These are phyloP conservation scores for Prunus davidiana DNA, from an alignment of 306 rosid genomes.

Conservation along the genomic window DNA sequence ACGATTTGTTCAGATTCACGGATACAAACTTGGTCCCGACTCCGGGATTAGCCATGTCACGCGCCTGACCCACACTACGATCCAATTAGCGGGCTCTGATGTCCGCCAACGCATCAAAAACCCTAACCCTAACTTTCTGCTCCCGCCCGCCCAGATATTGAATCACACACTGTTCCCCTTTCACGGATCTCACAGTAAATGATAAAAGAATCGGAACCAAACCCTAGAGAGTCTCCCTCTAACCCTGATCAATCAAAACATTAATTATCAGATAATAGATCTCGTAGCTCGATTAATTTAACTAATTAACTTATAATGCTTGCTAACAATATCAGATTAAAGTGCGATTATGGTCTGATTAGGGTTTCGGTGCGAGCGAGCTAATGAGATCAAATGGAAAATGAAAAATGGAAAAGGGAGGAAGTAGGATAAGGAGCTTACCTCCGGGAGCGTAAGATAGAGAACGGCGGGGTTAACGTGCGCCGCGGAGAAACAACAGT, in stretches of 20 bases:
- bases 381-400: neutral
- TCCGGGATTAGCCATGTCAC: constrained; percentile 89
- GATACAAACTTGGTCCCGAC: constrained; percentile 76
- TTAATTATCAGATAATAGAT: constrained; percentile 14
- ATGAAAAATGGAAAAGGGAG: neutral
- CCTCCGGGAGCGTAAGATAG: constrained; percentile 36
- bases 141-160: constrained; percentile 14
- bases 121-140: constrained; percentile 39
- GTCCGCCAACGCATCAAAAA: constrained; percentile 70
- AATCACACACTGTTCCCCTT: constrained; percentile 15
- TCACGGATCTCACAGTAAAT: constrained; percentile 27
- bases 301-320: neutral
- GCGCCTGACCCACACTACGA: constrained; percentile 31
- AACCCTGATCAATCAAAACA: constrained; percentile 33
- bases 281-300: neutral
- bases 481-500: constrained; percentile 24
- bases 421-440: constrained; percentile 16
- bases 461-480: constrained; percentile 34
- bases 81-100: constrained; percentile 40
- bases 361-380: constrained; percentile 33
- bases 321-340: neutral
- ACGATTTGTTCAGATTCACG: constrained; percentile 94
- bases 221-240: constrained; percentile 27
- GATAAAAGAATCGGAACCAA: neutral
- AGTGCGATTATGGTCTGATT: constrained; percentile 3